Base-by-base conservation (phyloP, 805 yeast genomes). In the Kodamaea neixiangensis region DNA sequence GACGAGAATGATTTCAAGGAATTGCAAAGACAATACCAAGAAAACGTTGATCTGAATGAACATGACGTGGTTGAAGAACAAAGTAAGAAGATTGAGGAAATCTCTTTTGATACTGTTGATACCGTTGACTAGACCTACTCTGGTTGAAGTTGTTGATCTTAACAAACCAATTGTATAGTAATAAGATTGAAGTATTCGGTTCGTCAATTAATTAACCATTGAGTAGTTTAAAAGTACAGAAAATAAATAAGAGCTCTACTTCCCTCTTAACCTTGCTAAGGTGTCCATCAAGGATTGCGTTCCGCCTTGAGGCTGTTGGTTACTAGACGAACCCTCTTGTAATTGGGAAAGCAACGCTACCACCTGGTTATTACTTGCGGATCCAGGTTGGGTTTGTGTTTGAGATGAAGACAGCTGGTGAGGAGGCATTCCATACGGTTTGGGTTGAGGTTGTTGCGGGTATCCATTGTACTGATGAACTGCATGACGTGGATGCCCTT, bases 1-100 rank as follows among this genome's bases (percentile, higher is more conserved):
- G 82, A 87, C 63, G 91, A 86, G 62, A 73, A 79, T 17, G 89
- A 88, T 51, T 88, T 87, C 66, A 67, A 79, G 49, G 73, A 76
- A 52, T 65, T 81, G 48, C 76, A 79, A 58, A 70, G 79, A 50
- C 80, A 81, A 51, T 81, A 79, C 46, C 67, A 67, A 13, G 72
- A 67, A 39, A 57, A 55, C n/a, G 47, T 56, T 47, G 58, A 53
- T 14, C 19, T 47, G 13, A 48, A 57, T 5, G 59, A 53, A 19
- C 31, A 10, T 25, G 31, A 25, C 31, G 5, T 25, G 31, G 31
- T 25, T 7, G 49, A 42, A 33, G 52, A 54, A 15, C 51, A 29
- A 17, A 42, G 54, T n/a, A 58, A 50, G 22, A 44, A 35, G 18
- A 43, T 35, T 29, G 38, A 37, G 21, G 41, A 37, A 52, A 18